A percentile compares a stretch with the other conserved stretches of the same genome.
Evolutionary conservation across 2,329 filamentous ascomycete species (phyloP).

Genomic region (Westerdykella sp.): DNA sequence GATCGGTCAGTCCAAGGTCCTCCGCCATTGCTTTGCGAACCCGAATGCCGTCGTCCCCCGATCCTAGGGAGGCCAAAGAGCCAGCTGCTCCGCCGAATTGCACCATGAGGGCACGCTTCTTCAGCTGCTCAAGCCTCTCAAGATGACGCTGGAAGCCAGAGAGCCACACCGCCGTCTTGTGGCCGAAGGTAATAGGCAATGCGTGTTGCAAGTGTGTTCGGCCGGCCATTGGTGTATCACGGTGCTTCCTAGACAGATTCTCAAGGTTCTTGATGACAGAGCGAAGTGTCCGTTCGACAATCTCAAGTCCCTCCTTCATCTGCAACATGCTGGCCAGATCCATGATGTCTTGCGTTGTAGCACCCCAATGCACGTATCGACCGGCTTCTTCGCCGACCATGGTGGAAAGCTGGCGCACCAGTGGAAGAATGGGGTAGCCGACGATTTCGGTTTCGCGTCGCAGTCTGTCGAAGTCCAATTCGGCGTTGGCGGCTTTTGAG

Average conservation of each 20-base stretch:
- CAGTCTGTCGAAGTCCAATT: conserved; percentile 42
- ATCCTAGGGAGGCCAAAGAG: conserved; percentile 49
- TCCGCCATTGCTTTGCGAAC: conserved; percentile 47
- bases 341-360: conserved; percentile 57
- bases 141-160: conserved; percentile 46
- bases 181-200: conserved; percentile 52
- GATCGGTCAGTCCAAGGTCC: conserved; percentile 45
- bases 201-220: conserved; percentile 55
- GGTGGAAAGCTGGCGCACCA: conserved; percentile 45
- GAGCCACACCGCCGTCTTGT: conserved; percentile 53
- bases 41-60: conserved; percentile 42
- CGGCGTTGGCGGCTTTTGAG: conserved; percentile 21
- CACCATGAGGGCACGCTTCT: conserved; percentile 44
- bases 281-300: conserved; percentile 43
- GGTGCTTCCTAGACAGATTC: conserved; percentile 41
- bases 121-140: conserved; percentile 44
- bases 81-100: conserved; percentile 55
- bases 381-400: conserved; percentile 33
- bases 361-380: conserved; percentile 53
- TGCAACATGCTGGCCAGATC: conserved; percentile 50
- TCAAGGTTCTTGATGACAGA: conserved; percentile 42
- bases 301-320: conserved; percentile 46
- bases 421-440: conserved; percentile 49
- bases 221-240: conserved; percentile 52
- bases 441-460: conserved; percentile 47